phyloP scores from a whole-genome alignment of 2,329 filamentous ascomycete species.

The Diplodia mutila region DNA sequence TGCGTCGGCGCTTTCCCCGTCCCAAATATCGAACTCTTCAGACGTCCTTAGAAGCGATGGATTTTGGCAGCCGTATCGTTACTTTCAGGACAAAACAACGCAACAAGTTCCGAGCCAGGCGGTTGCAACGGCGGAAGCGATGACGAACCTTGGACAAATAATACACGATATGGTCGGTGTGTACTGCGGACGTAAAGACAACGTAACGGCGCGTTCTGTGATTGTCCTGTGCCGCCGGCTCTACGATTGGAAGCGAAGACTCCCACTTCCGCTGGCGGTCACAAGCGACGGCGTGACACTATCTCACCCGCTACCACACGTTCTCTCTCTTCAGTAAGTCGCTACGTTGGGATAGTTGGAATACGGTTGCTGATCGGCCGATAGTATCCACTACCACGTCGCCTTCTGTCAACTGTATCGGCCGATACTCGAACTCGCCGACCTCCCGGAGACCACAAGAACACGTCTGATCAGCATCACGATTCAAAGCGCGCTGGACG shows the following conservation, averaged over 20 bases:
- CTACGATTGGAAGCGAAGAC: conserved; percentile 30
- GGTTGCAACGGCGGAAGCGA: conserved; percentile 31
- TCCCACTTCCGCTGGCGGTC: conserved; percentile 29
- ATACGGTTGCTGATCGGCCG: neutral
- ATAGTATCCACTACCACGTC: conserved; percentile 34
- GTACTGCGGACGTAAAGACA: conserved; percentile 32
- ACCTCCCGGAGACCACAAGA: conserved; percentile 27
- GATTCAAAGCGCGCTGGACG: conserved; percentile 30
- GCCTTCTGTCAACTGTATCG: conserved; percentile 34
- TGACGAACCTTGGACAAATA: conserved; percentile 31
- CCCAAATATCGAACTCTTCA: conserved; percentile 29
- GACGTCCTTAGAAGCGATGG: conserved; percentile 28
- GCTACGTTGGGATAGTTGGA: neutral
- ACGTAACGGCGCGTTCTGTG: conserved; percentile 29
- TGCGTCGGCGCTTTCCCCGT: conserved; percentile 27
- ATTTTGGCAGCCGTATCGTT: conserved; percentile 34
- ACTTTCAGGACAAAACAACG: conserved; percentile 29
- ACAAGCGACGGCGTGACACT: conserved; percentile 22
- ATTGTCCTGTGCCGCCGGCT: conserved; percentile 31
- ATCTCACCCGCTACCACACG: conserved; percentile 31
- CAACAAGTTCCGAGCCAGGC: conserved; percentile 31
- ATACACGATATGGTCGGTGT: conserved; percentile 32
- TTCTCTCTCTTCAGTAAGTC: conserved; percentile 35
- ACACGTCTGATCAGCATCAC: conserved; percentile 30
- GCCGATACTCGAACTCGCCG: conserved; percentile 30